Percentiles rank a stretch among this genome's conserved stretches.
These are phyloP conservation scores for Fusarium verrucosum DNA, from an alignment of 2,329 filamentous ascomycete genomes.

Conservation along the genomic window DNA sequence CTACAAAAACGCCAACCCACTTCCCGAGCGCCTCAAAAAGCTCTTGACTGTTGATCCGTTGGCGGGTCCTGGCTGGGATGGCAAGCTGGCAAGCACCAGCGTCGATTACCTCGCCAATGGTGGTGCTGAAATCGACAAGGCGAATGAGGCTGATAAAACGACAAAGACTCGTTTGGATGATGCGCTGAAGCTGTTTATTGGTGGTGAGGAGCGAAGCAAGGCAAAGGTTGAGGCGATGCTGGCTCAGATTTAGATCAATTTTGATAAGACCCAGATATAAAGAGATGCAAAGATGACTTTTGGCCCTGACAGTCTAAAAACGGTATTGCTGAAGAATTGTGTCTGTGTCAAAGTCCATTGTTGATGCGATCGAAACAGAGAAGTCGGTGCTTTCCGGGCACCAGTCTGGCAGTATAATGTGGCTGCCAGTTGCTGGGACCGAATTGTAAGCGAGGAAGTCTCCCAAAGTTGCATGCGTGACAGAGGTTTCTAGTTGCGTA, in stretches of 20 bases:
- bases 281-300: not conserved
- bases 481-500: not conserved
- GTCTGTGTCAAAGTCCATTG: not conserved
- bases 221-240: conserved; percentile 48
- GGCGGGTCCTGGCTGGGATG: conserved; percentile 50
- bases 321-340: not conserved
- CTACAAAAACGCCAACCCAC: conserved; percentile 49
- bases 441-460: not conserved
- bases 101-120: conserved; percentile 58
- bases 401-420: not conserved
- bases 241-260: conserved; percentile 4
- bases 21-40: conserved; percentile 49
- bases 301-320: not conserved
- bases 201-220: conserved; percentile 51
- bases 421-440: not conserved
- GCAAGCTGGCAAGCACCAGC: conserved; percentile 51
- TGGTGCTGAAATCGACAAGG: conserved; percentile 54
- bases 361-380: not conserved
- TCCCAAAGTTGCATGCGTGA: not conserved
- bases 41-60: conserved; percentile 53
- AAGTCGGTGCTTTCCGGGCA: not conserved
- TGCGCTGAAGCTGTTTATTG: conserved; percentile 54
- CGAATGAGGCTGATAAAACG: conserved; percentile 53
- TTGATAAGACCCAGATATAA: not conserved
- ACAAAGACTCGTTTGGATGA: conserved; percentile 50